These are phyloP conservation scores for Saxophila tyrrhenica DNA, from an alignment of 495 filamentous ascomycete genomes.

Conservation along the genomic window DNA sequence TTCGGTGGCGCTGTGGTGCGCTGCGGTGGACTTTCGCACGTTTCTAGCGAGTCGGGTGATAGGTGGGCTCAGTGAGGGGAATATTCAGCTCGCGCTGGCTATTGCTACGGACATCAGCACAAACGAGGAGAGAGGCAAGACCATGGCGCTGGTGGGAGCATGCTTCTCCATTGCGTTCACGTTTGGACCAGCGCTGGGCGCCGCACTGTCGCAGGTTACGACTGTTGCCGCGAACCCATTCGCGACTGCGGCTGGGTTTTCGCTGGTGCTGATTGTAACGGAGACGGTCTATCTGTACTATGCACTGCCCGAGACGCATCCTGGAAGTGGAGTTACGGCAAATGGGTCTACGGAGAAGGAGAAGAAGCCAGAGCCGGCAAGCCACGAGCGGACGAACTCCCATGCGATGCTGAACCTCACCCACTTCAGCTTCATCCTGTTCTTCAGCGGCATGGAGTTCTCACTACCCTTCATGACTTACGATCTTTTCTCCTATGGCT, in stretches of 20 bases:
- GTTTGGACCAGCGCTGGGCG: slow-evolving; percentile 84
- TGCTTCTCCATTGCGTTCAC: slow-evolving; percentile 98
- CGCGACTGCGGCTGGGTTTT: slow-evolving; percentile 77
- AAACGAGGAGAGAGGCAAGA: slow-evolving; percentile 64
- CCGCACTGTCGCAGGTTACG: slow-evolving; percentile 61
- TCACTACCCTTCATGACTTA: slow-evolving; percentile 94
- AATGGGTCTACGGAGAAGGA: slow-evolving; percentile 14
- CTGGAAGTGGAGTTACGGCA: slow-evolving; percentile 24
- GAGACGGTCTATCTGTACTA: slow-evolving; percentile 87
- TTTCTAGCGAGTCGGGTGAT: slow-evolving; percentile 87
- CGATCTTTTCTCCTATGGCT: slow-evolving; percentile 74
- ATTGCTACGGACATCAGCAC: slow-evolving; percentile 96
- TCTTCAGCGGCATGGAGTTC: slow-evolving; percentile 96
- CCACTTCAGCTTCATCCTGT: slow-evolving; percentile 85
- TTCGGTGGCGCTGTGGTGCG: slow-evolving; percentile 87
- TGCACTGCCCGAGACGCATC: slow-evolving; percentile 80
- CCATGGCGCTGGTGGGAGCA: slow-evolving; percentile 90
- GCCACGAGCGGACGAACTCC: slow-evolving; percentile 55
- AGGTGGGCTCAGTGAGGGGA: slow-evolving; percentile 89
- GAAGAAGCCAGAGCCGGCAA: slow-evolving; percentile 18
- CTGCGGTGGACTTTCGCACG: slow-evolving; percentile 84
- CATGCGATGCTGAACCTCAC: slow-evolving; percentile 72
- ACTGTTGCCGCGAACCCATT: slow-evolving; percentile 84
- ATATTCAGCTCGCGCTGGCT: slow-evolving; percentile 90
- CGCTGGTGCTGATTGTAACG: slow-evolving; percentile 63